Evolutionary conservation across 441 rosid genomes (phyloP).

Genomic region (Populus trichocarpa): DNA sequence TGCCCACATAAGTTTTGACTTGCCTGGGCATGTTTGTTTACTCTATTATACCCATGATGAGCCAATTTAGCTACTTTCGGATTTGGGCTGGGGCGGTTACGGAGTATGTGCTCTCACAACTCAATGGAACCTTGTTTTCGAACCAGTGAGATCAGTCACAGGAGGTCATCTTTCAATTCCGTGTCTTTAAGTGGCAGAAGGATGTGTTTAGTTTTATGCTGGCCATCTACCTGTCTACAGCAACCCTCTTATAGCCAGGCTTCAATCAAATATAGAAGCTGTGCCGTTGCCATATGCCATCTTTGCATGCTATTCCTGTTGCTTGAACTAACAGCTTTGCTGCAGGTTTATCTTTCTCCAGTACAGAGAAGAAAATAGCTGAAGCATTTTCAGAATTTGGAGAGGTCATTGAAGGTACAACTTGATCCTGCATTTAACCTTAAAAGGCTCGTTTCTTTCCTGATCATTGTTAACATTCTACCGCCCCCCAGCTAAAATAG

Average conservation of each 20-base stretch:
- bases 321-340: background rate
- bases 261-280: background rate
- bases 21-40: background rate
- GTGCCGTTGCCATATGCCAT: background rate
- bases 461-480: background rate
- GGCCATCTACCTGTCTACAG: background rate
- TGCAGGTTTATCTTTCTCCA: conserved; percentile 52
- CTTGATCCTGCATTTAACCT: background rate
- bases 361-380: conserved; percentile 38
- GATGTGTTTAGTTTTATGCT: background rate
- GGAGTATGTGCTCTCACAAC: too few species aligned
- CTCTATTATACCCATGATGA: background rate
- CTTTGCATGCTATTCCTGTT: background rate
- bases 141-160: background rate
- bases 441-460: background rate
- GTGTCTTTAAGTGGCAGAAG: background rate
- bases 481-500: conserved; percentile 38
- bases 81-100: background rate
- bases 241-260: background rate
- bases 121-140: too few species aligned
- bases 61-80: background rate
- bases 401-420: conserved; percentile 42
- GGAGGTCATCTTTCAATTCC: background rate
- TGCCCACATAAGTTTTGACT: background rate
- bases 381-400: conserved; percentile 58